Evolutionary conservation across 1,139 yeast genomes (phyloP), one percentile per base, ranked within the genome.

Genomic region (Geotrichum aggregatum): DNA sequence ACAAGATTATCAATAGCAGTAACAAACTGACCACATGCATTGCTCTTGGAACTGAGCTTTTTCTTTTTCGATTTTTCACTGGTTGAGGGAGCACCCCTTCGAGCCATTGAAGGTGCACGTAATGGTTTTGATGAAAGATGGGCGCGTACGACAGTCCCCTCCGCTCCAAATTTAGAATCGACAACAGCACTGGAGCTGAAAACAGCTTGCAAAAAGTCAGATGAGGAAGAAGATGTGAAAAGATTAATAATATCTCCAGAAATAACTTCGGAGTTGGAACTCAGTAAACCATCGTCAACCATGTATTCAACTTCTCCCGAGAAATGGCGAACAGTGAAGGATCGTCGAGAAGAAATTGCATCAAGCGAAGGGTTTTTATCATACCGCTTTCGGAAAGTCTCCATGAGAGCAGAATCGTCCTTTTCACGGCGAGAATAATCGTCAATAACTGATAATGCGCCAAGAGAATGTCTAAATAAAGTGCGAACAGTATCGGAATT

Each of bases 301-400:
- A 65, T 54, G 56, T 72, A 72, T 49, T 66, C 71, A 8, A 71
- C 74, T 51, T 72, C 74, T 19, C 76, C 76, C 16, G 71, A 72
- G 52, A 67, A 72, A 52, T 72, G 76, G 16, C 68, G 62, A 18
- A 72, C 67, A 1, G 67, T 54, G 55, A 72, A 71, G 3, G 68
- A 63, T 41, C 63, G 55, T 16, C 64, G 58, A 14, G 65, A 60
- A 8, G 65, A 54, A 13, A 64, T 55, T 13, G 66, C 61, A 14
- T 63, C 65, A 34, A 72, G 58, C 4, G 65, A 61, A 1, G 64
- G 60, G 39, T 66, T 63, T 47, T 67, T 63, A 38, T 64, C 66
- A 50, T 67, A 71, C n/a, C 75, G 60, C 36, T 66, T 63, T 11
- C 63, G 53, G 46, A 72, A 54, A 2, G 71, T 56, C 30, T 65